These are phyloP conservation scores for Pyricularia sp. DNA, from an alignment of 2,329 filamentous ascomycete species.

Conservation along the genomic window DNA sequence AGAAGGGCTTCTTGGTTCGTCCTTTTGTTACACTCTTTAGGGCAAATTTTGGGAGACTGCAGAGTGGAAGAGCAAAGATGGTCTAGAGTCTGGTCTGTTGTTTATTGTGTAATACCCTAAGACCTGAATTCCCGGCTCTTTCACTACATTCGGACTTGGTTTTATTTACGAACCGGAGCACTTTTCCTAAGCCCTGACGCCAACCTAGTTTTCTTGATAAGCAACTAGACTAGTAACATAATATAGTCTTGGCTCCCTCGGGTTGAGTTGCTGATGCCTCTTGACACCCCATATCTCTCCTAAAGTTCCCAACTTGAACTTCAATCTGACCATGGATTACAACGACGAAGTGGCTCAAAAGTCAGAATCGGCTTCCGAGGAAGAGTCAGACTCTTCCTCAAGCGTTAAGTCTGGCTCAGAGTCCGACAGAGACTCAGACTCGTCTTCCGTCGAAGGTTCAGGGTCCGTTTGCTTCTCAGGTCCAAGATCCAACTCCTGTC, in stretches of 20 bases:
- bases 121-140: neutral
- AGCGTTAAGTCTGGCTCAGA: neutral
- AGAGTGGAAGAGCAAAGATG: neutral
- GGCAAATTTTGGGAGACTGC: neutral
- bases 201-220: neutral
- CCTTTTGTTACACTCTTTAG: neutral
- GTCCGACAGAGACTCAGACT: neutral
- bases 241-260: neutral
- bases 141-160: neutral
- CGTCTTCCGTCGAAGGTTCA: neutral
- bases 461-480: neutral
- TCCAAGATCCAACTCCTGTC: neutral
- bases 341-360: neutral
- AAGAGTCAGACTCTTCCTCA: neutral
- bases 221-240: neutral
- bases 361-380: neutral
- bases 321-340: neutral
- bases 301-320: neutral
- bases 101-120: neutral
- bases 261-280: neutral
- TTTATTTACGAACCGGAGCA: neutral
- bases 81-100: too few species aligned
- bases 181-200: neutral
- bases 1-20: neutral
- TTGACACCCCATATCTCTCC: neutral